A percentile compares a stretch with the other conserved stretches of the same genome.
Conservation (phyloP, 805 yeast genomes). For the baker's yeast (Saccharomyces cerevisiae) region DNA sequence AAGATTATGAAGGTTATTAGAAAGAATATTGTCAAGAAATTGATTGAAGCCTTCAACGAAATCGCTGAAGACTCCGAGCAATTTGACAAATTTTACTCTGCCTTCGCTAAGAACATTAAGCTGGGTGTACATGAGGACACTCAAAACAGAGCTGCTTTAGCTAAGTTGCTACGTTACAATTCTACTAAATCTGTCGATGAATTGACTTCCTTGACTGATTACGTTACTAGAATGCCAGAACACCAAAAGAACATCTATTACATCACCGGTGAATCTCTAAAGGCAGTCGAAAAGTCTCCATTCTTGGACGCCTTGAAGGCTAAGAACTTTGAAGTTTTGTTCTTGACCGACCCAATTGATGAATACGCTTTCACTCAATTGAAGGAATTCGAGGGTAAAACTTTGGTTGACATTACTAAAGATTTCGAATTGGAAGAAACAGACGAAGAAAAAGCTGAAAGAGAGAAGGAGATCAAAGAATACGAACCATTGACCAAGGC, state of each 20-base stretch:
- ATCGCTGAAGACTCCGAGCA: conserved; percentile 98
- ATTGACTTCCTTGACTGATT: conserved; percentile 88
- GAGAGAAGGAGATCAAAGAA: conserved; percentile 89
- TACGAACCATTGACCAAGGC: conserved; percentile 91
- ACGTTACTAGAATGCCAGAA: conserved; percentile 98
- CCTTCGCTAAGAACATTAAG: conserved; percentile 96
- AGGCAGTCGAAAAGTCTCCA: conserved; percentile 98
- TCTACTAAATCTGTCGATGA: conserved; percentile 94
- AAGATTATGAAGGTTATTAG: conserved; percentile 98
- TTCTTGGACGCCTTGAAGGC: conserved; percentile 98
- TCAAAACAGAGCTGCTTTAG: conserved; percentile 91
- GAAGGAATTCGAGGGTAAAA: conserved; percentile 99
- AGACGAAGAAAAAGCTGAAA: conserved; percentile 90
- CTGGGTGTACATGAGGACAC: conserved; percentile 98
- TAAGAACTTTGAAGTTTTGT: conserved; percentile 95
- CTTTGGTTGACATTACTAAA: conserved; percentile 96
- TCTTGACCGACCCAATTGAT: conserved; percentile 97
- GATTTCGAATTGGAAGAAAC: conserved; percentile 98
- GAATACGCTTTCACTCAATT: conserved; percentile 99
- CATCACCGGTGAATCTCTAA: conserved; percentile 97
- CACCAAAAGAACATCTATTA: conserved; percentile 99
- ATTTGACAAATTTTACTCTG: conserved; percentile 96
- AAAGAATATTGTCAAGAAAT: conserved; percentile 97
- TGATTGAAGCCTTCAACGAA: conserved; percentile 97
- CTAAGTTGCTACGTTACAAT: conserved; percentile 94